Percentiles rank a stretch among this genome's conserved stretches.
Conservation (phyloP, 2,329 filamentous ascomycete species). For the Aspergillus fijiensis region DNA sequence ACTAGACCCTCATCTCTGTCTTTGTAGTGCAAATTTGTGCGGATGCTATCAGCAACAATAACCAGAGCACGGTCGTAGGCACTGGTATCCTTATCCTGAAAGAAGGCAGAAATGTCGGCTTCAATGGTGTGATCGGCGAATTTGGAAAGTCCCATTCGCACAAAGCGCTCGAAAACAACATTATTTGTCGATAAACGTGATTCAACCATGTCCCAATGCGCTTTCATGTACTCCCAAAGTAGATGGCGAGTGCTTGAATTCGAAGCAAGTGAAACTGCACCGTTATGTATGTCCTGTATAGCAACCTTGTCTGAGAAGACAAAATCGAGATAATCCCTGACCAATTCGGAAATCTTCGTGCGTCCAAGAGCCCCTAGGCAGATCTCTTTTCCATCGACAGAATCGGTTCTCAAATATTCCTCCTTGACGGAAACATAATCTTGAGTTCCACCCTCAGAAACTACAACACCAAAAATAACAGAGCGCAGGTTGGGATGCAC, state of each 20-base stretch:
- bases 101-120: slow-evolving; percentile 80
- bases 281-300: slow-evolving; percentile 82
- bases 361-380: slow-evolving; percentile 74
- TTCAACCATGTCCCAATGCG: slow-evolving; percentile 74
- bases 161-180: slow-evolving; percentile 83
- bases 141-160: slow-evolving; percentile 73
- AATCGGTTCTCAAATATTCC: slow-evolving; percentile 78
- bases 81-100: slow-evolving; percentile 78
- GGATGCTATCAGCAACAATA: slow-evolving; percentile 82
- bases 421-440: slow-evolving; percentile 76
- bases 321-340: slow-evolving; percentile 67
- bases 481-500: slow-evolving; percentile 80
- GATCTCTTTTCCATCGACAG: slow-evolving; percentile 89
- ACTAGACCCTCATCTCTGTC: slow-evolving; percentile 70
- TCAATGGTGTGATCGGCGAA: slow-evolving; percentile 71
- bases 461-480: slow-evolving; percentile 75
- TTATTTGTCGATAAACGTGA: slow-evolving; percentile 75
- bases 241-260: slow-evolving; percentile 72
- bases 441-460: slow-evolving; percentile 68
- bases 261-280: slow-evolving; percentile 67
- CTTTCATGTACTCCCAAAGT: slow-evolving; percentile 83
- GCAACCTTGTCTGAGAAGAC: slow-evolving; percentile 82
- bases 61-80: slow-evolving; percentile 83
- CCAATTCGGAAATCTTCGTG: slow-evolving; percentile 66
- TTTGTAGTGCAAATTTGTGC: slow-evolving; percentile 78